Evolutionary conservation across 768 basidiomycete species (phyloP), one percentile per base, ranked within the genome.

Genomic region (Sporobolomyces pararoseus): DNA sequence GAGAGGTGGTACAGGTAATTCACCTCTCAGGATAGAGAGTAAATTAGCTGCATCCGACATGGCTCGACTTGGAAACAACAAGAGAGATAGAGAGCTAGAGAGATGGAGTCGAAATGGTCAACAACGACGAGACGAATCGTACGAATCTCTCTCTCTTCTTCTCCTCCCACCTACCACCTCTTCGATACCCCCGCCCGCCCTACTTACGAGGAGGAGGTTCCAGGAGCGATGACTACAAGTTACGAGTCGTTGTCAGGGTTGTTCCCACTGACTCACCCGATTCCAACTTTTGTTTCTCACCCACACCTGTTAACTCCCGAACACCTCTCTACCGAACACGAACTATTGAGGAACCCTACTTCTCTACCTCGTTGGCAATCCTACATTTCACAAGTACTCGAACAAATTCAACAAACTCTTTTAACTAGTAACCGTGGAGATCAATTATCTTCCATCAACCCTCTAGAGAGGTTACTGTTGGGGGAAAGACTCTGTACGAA

Each of bases 351-450:
- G 70, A 97, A 97, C 79, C 90, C 92, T 14, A 84, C 85, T 42
- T 95, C 92, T 39, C 92, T 95, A 79, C 85, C 90, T 46, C 87
- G 90, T 76, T 98, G 96, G 96, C 90, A 91, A 86, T 82, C 87
- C 2, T 90, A 91, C 72, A 88, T 98, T 74, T 84, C 86, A 74
- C 83, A 85, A 44, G 84, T 90, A 53, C 85, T 85, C 76, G 91
- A 94, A 72, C 83, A 84, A 21, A 85, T 86, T 75, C 78, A 79
- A 53, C 78, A 85, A 66, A 29, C 69, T 59, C 57, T 73, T 42
- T 53, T 66, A n/a, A n/a, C n/a, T n/a, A n/a, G n/a, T 68, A 49
- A 74, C 35, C 55, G 65, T 44, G 44, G 77, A 34, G 65, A 78
- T 64, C 34, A 78, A 6, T 42, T 17, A 42, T 42, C 39, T 9